Evolutionary conservation across 176 grass and related monocot species (phyloP).

Genomic region (Microstegium vimineum): DNA sequence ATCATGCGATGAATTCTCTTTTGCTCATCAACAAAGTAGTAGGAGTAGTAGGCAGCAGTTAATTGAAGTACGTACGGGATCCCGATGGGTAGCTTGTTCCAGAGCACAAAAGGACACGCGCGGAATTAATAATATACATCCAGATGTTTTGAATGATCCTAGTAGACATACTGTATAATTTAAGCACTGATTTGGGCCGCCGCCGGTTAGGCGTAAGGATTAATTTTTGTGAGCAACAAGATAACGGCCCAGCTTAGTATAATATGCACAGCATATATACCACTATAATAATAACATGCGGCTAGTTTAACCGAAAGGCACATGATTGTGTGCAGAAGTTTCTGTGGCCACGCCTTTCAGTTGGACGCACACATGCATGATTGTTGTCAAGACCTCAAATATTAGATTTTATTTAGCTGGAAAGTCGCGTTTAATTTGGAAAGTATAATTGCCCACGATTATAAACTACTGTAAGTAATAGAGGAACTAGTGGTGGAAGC

Average conservation of each 20-base stretch:
- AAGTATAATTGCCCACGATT: background rate
- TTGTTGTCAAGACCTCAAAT: background rate
- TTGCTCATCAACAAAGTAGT: background rate
- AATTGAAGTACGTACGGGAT: too few relatives aligned
- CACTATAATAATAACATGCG: background rate
- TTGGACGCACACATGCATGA: background rate
- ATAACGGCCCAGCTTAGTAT: background rate
- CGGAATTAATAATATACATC: background rate
- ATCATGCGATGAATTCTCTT: background rate
- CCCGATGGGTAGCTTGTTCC: too few relatives aligned
- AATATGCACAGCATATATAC: too few relatives aligned
- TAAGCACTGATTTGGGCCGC: background rate
- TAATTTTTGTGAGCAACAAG: background rate
- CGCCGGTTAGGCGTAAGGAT: background rate
- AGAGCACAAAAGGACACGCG: background rate
- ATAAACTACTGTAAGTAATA: background rate
- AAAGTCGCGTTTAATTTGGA: background rate
- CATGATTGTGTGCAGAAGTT: conserved; percentile 20
- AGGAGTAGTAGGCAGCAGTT: background rate
- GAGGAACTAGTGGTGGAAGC: background rate
- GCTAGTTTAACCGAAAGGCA: background rate
- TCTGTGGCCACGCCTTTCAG: background rate
- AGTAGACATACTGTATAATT: background rate
- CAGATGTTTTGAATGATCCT: background rate
- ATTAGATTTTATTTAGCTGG: background rate